A percentile compares a stretch with the other conserved stretches of the same genome.
These are phyloP conservation scores for Vigna mungo DNA, from an alignment of 306 rosid species.

Conservation along the genomic window DNA sequence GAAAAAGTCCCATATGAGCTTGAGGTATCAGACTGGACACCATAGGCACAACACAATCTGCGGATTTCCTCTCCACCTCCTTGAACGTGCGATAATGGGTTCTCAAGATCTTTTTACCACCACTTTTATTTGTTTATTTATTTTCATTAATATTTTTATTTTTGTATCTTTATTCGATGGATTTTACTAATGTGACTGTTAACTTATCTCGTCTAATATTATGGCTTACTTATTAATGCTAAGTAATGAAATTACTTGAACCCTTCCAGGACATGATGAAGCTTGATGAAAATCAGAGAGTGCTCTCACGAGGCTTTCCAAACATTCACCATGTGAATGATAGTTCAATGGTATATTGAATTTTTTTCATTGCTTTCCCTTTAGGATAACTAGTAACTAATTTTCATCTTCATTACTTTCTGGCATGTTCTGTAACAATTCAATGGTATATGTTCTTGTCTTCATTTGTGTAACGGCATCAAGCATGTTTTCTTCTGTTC, in stretches of 20 bases:
- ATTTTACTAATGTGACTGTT: too few species aligned
- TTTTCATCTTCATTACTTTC: constrained; percentile 18
- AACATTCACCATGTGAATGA: constrained; percentile 84
- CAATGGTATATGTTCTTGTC: constrained; percentile 52
- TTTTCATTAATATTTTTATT: too few species aligned
- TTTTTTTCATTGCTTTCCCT: constrained; percentile 29
- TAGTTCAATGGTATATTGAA: constrained; percentile 61
- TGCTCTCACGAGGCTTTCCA: constrained; percentile 68
- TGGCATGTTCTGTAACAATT: constrained; percentile 49
- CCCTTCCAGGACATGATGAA: constrained; percentile 88
- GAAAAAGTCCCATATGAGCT: too few species aligned
- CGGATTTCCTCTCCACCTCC: too few species aligned
- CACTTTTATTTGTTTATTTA: too few species aligned
- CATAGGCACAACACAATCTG: too few species aligned
- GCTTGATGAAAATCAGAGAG: constrained; percentile 79
- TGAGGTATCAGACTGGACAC: too few species aligned
- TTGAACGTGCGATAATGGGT: too few species aligned
- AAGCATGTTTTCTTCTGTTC: constrained; percentile 25
- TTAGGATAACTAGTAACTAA: constrained; percentile 20
- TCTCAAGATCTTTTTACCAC: too few species aligned
- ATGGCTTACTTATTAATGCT: not conserved
- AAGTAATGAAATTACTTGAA: constrained; percentile 18
- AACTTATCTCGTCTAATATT: too few species aligned
- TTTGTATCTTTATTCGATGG: too few species aligned
- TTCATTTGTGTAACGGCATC: constrained; percentile 13